Conservation (phyloP, 1,284 basidiomycete genomes). For the Bondarzewia mesenterica region DNA sequence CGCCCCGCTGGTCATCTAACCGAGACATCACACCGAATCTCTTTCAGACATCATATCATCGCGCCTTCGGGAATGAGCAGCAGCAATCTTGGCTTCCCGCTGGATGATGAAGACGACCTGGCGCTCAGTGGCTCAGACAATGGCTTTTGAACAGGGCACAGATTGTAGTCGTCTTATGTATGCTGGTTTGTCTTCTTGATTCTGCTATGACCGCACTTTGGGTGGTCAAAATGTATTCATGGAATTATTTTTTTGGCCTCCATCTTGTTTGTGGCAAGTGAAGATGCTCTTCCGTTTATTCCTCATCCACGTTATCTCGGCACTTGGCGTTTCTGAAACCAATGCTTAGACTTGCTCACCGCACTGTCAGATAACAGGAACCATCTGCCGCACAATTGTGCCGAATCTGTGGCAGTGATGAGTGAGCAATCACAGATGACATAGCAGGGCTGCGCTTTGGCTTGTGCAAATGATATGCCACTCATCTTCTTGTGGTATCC, state of each 20-base stretch:
- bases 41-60: constrained; percentile 20
- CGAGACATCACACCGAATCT: background rate
- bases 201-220: background rate
- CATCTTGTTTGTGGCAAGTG: no score
- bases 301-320: no score
- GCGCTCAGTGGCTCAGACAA: constrained; percentile 6
- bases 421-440: background rate
- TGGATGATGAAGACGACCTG: constrained; percentile 27
- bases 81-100: constrained; percentile 22
- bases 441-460: background rate
- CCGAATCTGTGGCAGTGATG: background rate
- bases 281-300: no score
- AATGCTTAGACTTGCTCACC: no score
- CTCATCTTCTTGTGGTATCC: background rate
- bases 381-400: background rate
- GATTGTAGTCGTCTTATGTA: background rate
- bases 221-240: background rate
- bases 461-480: background rate
- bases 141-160: background rate
- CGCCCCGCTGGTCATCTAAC: background rate
- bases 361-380: no score
- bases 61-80: constrained; percentile 11
- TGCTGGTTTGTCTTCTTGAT: background rate
- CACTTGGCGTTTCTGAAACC: no score
- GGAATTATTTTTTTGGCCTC: background rate